Base-by-base conservation (phyloP, 1,284 basidiomycete species). In the Farysia itapuensis region DNA sequence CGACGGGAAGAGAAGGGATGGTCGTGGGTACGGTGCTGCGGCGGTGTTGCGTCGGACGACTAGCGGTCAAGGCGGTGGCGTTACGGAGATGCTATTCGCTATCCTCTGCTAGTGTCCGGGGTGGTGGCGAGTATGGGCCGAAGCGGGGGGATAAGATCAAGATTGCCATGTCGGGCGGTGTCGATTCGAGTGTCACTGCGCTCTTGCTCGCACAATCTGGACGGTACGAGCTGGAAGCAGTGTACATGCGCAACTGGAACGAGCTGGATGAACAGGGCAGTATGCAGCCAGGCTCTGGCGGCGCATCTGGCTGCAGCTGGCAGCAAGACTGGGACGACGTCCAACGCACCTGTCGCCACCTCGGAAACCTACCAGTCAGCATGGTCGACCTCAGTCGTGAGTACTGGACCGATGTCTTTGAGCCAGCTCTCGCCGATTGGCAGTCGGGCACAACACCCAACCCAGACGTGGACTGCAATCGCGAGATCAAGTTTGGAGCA, bases 201-300 rank as follows among this genome's bases (percentile, higher is more conserved):
- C 51, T 56, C 13, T 63, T 74, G 6, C 60, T 72, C 9, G 48
- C 66, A 0, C 52, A 51, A 16, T 24, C 54, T 7, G 52, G 48
- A 3, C 34, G 26, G 24, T 88, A 92, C 5, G 81, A 82, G 91
- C 14, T 88, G 84, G 43, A 35, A 2, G 91, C 90, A 2, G 82
- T 96, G 0, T 97, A 87, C 78, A 96, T 96, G 94, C 84, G 90
- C 19, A 96, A 97, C 63, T 97, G 94, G 93, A 70, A 66, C 36
- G 64, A 64, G 29, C 45, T 71, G n/a, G 73, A 75, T 28, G 91
- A 82, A 86, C 66, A 85, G 82, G 14, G 81, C 83, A 36, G 84
- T 1, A 46, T 70, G 25, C 58, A 60, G 14, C 72, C 71, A 2
- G 75, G 81, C 1, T 64, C 65, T 9, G 73, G 73, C 19, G 73